Conservation (phyloP, 371 early-diverging fungal genomes). For the Umbelopsis sp. region DNA sequence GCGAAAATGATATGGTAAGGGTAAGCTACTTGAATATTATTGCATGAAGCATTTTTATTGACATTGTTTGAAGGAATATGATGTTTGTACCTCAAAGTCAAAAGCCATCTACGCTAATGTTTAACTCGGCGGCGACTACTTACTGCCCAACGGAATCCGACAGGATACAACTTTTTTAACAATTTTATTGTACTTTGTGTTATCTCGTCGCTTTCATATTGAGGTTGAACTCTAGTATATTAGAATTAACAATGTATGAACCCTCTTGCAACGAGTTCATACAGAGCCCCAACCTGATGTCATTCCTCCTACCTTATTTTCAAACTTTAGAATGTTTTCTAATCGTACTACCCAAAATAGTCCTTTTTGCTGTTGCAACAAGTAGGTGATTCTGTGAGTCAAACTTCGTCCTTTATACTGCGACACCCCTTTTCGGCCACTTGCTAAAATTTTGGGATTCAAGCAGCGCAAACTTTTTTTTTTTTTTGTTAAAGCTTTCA, state of each 20-base stretch:
- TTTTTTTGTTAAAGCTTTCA: not conserved
- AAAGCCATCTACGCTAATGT: conserved; percentile 28
- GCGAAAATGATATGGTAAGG: conserved; percentile 45
- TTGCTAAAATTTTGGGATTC: no score
- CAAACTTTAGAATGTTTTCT: no score
- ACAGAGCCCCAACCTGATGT: no score
- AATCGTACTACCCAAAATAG: no score
- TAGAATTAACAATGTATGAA: no score
- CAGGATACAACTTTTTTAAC: conserved; percentile 28
- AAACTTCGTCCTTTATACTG: no score
- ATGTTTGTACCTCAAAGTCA: conserved; percentile 14
- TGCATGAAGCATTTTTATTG: not conserved
- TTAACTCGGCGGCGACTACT: conserved; percentile 26
- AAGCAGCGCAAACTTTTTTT: not conserved
- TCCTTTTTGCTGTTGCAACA: no score
- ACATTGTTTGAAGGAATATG: not conserved
- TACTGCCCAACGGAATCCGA: conserved; percentile 46
- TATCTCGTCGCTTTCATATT: not conserved
- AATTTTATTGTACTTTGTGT: not conserved
- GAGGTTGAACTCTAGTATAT: not conserved
- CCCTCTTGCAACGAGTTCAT: no score
- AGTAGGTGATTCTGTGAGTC: no score
- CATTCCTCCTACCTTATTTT: no score
- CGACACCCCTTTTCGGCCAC: no score
- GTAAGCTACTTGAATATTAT: not conserved